Base-by-base conservation (phyloP, 1,284 basidiomycete genomes). In the Thelephora terrestris region DNA sequence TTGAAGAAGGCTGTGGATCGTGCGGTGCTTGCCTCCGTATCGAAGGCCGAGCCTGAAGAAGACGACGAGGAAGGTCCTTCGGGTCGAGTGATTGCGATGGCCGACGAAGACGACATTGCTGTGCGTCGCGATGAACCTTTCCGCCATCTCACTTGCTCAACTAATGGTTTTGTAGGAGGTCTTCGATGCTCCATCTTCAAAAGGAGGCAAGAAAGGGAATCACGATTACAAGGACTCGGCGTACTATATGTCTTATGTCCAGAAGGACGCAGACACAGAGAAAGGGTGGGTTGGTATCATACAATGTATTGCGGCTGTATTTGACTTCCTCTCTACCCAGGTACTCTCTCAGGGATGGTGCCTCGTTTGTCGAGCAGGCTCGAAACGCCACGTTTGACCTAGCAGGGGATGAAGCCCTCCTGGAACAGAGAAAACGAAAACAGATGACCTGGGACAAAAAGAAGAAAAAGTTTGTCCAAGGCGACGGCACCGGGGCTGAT, bases 391-490 rank as follows among this genome's bases (percentile, higher is more conserved):
- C 88, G 0, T 91, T 97, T 53, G 93, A 97, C 61, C 73, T 99
- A 14, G 74, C 79, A 2, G 83, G 81, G 10, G 95, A 98, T 57
- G 89, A 93, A 53, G 81, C 74, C 37, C 66, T 67, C 16, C 69
- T 71, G 46, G 74, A 75, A 25, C 72, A 78, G 12, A 75, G 78
- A 50, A 79, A 81, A 50, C 82, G 84, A 49, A 81, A 78, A 43
- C 78, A 83, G 42, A 72, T 73, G 53, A 74, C 74, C 51, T 99
- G 96, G 96, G 94, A 98, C 66, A 86, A 89, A 58, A 97, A 95
- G 70, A 95, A 92, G 69, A 97, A 97, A 65, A 92, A 89, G 59
- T 98, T 98, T 57, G 73, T 96, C 37, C 80, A 86, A 57, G 92
- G 91, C 6, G 82, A 83, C 37, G 88, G 89, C 9, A 74, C 73